Conservation (phyloP, 2,329 filamentous ascomycete species). For the Neocucurbitaria cava region DNA sequence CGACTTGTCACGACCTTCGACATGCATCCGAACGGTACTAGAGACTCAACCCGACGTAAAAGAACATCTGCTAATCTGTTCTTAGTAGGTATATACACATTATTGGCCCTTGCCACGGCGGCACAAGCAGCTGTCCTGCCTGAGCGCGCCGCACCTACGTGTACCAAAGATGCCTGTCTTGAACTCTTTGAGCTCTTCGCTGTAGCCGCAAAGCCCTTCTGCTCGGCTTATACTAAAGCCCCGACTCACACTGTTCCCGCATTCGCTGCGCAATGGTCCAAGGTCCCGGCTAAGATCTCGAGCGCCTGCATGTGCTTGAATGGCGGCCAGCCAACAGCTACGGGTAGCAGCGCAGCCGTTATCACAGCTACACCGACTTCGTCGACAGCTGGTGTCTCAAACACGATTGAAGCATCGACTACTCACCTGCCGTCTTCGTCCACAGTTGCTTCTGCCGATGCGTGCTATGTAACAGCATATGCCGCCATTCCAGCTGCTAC, state of each 20-base stretch:
- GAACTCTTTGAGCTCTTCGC: slow-evolving; percentile 14
- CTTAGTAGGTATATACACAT: slow-evolving; percentile 4
- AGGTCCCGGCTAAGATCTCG: slow-evolving; percentile 14
- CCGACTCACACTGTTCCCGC: slow-evolving; percentile 14
- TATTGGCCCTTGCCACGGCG: slow-evolving; percentile 14
- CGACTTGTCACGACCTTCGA: neutral
- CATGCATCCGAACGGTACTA: neutral
- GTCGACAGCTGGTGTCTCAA: neutral
- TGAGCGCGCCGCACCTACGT: slow-evolving; percentile 9
- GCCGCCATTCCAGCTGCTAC: slow-evolving; percentile 40
- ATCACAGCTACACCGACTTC: neutral
- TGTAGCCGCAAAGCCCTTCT: slow-evolving; percentile 16
- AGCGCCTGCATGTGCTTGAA: slow-evolving; percentile 14
- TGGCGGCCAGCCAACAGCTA: slow-evolving; percentile 9
- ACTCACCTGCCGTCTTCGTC: neutral
- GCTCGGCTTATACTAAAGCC: slow-evolving; percentile 11
- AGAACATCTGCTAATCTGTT: neutral
- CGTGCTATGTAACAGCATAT: slow-evolving; percentile 27
- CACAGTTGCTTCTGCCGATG: slow-evolving; percentile 6
- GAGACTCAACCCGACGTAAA: neutral
- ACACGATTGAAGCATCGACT: neutral
- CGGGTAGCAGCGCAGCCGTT: neutral
- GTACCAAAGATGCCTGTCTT: slow-evolving; percentile 12
- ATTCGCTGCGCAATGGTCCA: slow-evolving; percentile 16
- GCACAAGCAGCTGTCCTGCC: slow-evolving; percentile 13